Conservation (phyloP, 768 basidiomycete species). For the Cyclocybe cylindracea region DNA sequence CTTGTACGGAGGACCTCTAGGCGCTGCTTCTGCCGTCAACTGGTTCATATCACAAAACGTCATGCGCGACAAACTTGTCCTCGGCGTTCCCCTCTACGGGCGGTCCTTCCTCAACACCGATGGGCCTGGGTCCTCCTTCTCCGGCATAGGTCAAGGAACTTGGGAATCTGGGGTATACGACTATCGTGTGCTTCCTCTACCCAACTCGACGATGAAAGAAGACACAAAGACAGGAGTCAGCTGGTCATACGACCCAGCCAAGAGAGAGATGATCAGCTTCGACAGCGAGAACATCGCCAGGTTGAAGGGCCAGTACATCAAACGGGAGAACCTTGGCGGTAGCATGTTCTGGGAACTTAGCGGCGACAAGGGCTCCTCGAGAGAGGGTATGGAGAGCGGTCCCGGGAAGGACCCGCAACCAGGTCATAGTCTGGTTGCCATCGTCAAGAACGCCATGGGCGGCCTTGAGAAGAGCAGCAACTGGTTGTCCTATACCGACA, state of each 20-base stretch:
- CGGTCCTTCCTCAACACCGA: conserved; percentile 85
- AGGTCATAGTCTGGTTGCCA: conserved; percentile 68
- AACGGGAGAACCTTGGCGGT: conserved; percentile 72
- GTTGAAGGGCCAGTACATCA: conserved; percentile 85
- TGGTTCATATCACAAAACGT: conserved; percentile 78
- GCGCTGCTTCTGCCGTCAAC: conserved; percentile 60
- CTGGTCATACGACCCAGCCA: conserved; percentile 79
- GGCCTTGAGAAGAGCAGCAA: conserved; percentile 70
- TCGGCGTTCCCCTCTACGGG: conserved; percentile 96
- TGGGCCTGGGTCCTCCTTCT: conserved; percentile 74
- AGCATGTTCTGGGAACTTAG: conserved; percentile 96
- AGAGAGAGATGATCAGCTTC: conserved; percentile 81
- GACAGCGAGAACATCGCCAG: conserved; percentile 69
- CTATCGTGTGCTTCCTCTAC: conserved; percentile 82
- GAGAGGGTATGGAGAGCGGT: conserved; percentile 74
- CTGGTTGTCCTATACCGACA: conserved; percentile 80
- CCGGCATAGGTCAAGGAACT: conserved; percentile 83
- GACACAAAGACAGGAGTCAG: conserved; percentile 76
- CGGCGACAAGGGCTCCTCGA: conserved; percentile 73
- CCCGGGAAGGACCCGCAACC: conserved; percentile 73
- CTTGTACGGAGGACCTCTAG: conserved; percentile 68
- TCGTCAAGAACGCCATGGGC: conserved; percentile 81
- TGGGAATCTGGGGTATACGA: conserved; percentile 97
- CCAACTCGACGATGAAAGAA: conserved; percentile 62
- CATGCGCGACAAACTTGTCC: conserved; percentile 73